phyloP scores from a whole-genome alignment of 1,284 basidiomycete species.

The Cryptococcus hybrid region DNA sequence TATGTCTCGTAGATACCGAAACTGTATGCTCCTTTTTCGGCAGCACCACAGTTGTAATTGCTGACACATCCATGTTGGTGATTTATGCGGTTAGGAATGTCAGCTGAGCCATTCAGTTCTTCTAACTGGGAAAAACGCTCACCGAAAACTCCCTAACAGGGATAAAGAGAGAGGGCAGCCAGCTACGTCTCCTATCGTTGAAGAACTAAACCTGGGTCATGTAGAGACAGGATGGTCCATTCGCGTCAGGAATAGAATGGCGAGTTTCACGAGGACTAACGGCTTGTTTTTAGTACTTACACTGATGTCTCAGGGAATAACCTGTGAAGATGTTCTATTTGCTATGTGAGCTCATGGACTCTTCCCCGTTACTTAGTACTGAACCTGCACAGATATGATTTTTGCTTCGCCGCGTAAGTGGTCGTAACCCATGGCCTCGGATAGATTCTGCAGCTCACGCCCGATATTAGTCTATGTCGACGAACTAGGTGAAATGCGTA shows the following conservation, averaged over 20 bases:
- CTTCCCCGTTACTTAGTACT: not conserved
- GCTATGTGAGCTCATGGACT: conserved; percentile 31
- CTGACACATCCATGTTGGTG: not conserved
- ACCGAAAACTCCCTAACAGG: conserved; percentile 15
- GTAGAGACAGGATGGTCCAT: conserved; percentile 46
- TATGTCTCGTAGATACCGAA: conserved; percentile 29
- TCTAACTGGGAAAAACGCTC: not conserved
- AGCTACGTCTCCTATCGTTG: conserved; percentile 48
- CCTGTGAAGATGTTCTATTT: conserved; percentile 46
- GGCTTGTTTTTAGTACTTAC: no score
- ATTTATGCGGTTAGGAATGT: not conserved
- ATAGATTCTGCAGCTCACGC: conserved; percentile 9
- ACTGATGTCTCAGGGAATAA: conserved; percentile 26
- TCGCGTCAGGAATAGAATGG: conserved; percentile 44
- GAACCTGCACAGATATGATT: conserved; percentile 33
- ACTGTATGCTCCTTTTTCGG: conserved; percentile 25
- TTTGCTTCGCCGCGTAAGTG: conserved; percentile 42
- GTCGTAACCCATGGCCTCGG: not conserved
- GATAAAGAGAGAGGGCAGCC: conserved; percentile 48
- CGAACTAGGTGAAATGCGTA: conserved; percentile 45
- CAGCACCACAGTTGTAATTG: conserved; percentile 5
- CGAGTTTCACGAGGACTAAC: no score
- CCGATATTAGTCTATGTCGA: conserved; percentile 36
- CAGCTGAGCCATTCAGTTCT: not conserved
- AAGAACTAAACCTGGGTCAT: conserved; percentile 46